Base-by-base conservation (phyloP, 116 monocot species). In the Dioscorea cayenensis region DNA sequence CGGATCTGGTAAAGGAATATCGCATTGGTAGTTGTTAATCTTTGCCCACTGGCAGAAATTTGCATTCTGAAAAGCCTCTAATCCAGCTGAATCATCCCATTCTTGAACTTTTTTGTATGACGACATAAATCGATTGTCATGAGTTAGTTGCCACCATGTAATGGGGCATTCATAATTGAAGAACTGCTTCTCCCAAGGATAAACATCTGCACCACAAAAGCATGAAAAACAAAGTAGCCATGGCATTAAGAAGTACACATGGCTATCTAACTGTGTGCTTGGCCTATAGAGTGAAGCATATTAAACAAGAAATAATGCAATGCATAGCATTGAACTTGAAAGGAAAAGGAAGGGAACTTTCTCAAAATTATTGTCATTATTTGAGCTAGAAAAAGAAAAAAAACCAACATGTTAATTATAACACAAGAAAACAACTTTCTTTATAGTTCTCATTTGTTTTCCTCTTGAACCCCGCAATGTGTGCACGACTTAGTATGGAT, bases 1-100 rank as follows among this genome's bases (percentile, higher is more conserved):
- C 6, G 83, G 90, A 22, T 87, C 87, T 9, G 90, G 90, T 55
- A 85, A 66, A 51, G 83, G 72, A 29, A 87, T 77, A 28, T 80
- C 70, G 55, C 81, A 87, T 50, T 83, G 83, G 19, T 76, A 74
- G 13, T 69, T 64, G 76, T 90, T 87, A 28, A 84, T 85, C n/a
- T 80, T 18, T 38, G 87, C 85, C 65, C 72, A 87, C 67, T 76
- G 90, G 2, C 87, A 80, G 1, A 76, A 51, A 51, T 90, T 94
- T 51, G 83, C 85, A 72, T 85, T 82, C 23, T 82, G 70, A 68
- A 94, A 94, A 63, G 83, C 85, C 66, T 94, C 94, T 65, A 74
- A 64, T 1, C 77, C 83, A 18, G 77, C 90, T 48, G 85, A 82
- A 72, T 94, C 94, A 71, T 94, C 87, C 94, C 94, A 94, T 6